Conservation (phyloP, 805 yeast genomes). For the Limtongia smithiae region DNA sequence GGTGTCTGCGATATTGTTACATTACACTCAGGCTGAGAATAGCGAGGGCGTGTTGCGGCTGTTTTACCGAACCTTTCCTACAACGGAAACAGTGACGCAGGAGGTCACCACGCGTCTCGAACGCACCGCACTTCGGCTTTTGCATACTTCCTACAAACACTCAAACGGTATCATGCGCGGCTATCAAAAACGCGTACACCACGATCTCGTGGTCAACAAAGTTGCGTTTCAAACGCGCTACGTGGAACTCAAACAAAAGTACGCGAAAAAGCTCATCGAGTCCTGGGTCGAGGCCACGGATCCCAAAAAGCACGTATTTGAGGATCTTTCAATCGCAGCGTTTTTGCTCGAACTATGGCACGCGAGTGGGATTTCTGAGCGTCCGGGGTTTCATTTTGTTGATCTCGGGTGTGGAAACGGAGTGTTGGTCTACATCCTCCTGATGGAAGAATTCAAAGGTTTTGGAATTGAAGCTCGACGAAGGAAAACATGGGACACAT, state of each 20-base stretch:
- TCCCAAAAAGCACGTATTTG: conserved; percentile 93
- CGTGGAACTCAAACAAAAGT: conserved; percentile 72
- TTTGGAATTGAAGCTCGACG: conserved; percentile 85
- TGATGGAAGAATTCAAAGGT: conserved; percentile 77
- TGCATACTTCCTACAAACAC: conserved; percentile 79
- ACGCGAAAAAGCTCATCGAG: conserved; percentile 69
- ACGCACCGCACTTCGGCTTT: conserved; percentile 74
- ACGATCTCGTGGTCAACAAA: conserved; percentile 80
- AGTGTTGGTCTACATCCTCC: conserved; percentile 66
- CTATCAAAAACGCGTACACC: conserved; percentile 81
- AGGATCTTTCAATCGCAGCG: conserved; percentile 93
- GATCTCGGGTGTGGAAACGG: conserved; percentile 98
- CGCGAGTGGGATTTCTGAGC: conserved; percentile 36
- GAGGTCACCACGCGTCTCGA: conserved; percentile 53
- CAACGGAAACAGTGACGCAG: background rate
- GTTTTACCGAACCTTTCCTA: conserved; percentile 7
- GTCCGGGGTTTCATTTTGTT: conserved; percentile 59
- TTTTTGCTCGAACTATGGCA: conserved; percentile 85
- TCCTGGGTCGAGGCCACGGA: conserved; percentile 93
- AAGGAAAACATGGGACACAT: conserved; percentile 80
- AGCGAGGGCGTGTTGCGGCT: background rate
- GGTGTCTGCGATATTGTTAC: conserved; percentile 71
- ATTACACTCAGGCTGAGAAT: background rate
- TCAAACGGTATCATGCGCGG: conserved; percentile 80
- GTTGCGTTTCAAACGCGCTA: conserved; percentile 80